phyloP scores from a whole-genome alignment of 768 basidiomycete genomes.

The Lactifluus rugatus region DNA sequence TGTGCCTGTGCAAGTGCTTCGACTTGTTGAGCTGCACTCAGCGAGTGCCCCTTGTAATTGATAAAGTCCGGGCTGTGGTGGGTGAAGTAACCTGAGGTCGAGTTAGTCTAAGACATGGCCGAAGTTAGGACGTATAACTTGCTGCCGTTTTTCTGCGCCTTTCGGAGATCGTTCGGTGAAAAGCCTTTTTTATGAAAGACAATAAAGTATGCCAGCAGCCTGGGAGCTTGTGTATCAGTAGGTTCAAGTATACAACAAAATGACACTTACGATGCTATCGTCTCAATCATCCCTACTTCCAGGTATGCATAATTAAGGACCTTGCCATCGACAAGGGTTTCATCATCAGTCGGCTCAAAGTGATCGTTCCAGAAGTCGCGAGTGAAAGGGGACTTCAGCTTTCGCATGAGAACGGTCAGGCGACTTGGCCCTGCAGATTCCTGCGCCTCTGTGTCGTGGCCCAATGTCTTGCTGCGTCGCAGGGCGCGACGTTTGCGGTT shows the following conservation, averaged over 20 bases:
- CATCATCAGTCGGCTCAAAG: conserved; percentile 43
- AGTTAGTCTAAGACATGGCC: neutral
- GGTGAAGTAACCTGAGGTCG: conserved; percentile 37
- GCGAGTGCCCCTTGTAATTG: conserved; percentile 40
- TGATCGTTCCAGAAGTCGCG: conserved; percentile 49
- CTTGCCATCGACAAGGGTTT: conserved; percentile 51
- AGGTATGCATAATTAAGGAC: conserved; percentile 59
- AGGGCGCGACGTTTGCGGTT: conserved; percentile 48
- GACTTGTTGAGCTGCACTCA: conserved; percentile 41
- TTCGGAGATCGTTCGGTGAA: conserved; percentile 44
- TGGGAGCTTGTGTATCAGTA: conserved; percentile 21
- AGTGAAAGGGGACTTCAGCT: conserved; percentile 45
- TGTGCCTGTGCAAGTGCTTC: conserved; percentile 53
- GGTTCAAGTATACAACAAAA: neutral
- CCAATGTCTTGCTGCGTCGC: conserved; percentile 43
- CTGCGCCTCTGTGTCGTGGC: conserved; percentile 44
- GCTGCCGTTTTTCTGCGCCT: conserved; percentile 34
- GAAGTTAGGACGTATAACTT: neutral
- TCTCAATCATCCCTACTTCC: conserved; percentile 56
- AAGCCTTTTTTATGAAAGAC: conserved; percentile 58
- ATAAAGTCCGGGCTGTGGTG: conserved; percentile 44
- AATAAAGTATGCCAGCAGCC: conserved; percentile 55
- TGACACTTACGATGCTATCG: conserved; percentile 39
- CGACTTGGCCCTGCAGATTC: conserved; percentile 35
- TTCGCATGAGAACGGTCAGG: conserved; percentile 29